Base-by-base conservation (phyloP, 768 basidiomycete genomes). In the Tylopilus intermedius region DNA sequence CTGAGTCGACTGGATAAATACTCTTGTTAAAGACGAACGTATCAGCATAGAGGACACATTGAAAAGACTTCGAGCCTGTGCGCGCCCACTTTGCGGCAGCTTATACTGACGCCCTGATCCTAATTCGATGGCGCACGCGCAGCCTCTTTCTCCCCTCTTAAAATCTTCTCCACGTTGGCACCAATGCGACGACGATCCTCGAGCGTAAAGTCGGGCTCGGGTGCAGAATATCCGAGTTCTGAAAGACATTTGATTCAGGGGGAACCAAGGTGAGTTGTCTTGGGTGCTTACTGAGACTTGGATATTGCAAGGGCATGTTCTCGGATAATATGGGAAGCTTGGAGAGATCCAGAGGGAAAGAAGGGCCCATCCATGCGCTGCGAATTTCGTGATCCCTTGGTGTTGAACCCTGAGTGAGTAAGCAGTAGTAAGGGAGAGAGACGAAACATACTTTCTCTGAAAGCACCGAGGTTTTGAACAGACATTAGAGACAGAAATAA, bases 211-310 rank as follows among this genome's bases (percentile, higher is more conserved):
- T 72, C 60, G 0, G 79, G 74, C 18, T 65, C 62, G 2, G 72
- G 69, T 0, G 80, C 79, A 1, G 87, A 87, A 60, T 88, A 88
- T 10, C 88, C 87, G 15, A 89, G 73, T 59, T 80, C 88, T 89
- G 57, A 1, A 30, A 29, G n/a, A 10, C 9, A 30, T 11, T 40
- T 32, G 13, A 40, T 26, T 53, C 43, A 26, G 22, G 27, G 18
- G 5, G 11, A 13, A 37, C 14, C 8, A 27, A 32, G 39, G 37
- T 9, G 3, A 52, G 51, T 11, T 0, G n/a, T 4, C 5, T 18
- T 2, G 24, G 26, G 24, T n/a, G 71, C 81, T 57, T 60, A 84
- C 84, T 79, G 45, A 86, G 73, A 50, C 78, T 82, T 2, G 80
- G 68, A 56, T 90, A 90, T 60, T 90, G 87, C 21, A 82, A 53